Conservation (phyloP, 2,329 filamentous ascomycete genomes). For the Monosporascus sp. region DNA sequence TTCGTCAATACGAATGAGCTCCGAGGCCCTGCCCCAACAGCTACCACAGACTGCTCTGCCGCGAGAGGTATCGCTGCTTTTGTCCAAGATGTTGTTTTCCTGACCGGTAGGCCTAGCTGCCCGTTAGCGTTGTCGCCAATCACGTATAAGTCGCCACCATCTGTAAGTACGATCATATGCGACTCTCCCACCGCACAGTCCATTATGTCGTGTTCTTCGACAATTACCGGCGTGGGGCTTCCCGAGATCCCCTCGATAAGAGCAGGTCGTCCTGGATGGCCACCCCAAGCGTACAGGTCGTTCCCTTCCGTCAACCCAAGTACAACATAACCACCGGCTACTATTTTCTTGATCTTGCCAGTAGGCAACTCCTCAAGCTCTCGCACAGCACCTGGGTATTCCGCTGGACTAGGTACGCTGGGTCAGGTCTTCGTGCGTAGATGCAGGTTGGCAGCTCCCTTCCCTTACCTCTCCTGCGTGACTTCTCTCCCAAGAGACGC, state of each 20-base stretch:
- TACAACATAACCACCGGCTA: slow-evolving; percentile 50
- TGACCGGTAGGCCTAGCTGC: slow-evolving; percentile 47
- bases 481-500: slow-evolving; percentile 51
- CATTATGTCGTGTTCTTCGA: slow-evolving; percentile 45
- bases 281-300: slow-evolving; percentile 60
- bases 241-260: slow-evolving; percentile 25
- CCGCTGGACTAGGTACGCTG: slow-evolving; percentile 34
- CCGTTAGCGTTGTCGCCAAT: slow-evolving; percentile 54
- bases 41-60: slow-evolving; percentile 25
- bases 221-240: slow-evolving; percentile 39
- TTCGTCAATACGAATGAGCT: slow-evolving; percentile 44
- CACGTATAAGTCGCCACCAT: slow-evolving; percentile 45
- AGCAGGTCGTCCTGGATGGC: slow-evolving; percentile 29
- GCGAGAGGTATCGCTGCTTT: slow-evolving; percentile 26
- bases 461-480: slow-evolving; percentile 28
- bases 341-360: slow-evolving; percentile 48
- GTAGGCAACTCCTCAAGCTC: slow-evolving; percentile 47
- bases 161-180: slow-evolving; percentile 53
- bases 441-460: too few relatives aligned
- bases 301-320: slow-evolving; percentile 53
- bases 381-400: slow-evolving; percentile 38
- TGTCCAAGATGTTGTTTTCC: slow-evolving; percentile 28
- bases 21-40: slow-evolving; percentile 44
- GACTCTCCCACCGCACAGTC: slow-evolving; percentile 54
- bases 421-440: too few relatives aligned